Evolutionary conservation across 768 basidiomycete genomes (phyloP).

Genomic region (Suillus subaureus): DNA sequence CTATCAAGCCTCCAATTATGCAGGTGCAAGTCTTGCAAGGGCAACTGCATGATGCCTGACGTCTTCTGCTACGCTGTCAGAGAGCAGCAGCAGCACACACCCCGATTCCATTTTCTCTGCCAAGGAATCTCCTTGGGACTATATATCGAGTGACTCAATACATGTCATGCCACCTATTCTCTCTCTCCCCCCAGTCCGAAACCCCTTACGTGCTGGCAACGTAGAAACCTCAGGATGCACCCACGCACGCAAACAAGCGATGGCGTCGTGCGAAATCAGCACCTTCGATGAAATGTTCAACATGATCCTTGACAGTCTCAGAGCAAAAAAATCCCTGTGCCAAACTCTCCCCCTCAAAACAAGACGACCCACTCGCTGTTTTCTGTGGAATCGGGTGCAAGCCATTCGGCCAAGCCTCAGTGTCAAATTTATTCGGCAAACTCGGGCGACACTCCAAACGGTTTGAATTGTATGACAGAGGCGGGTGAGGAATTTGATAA

Average conservation of each 20-base stretch:
- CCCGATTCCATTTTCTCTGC: constrained; percentile 38
- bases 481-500: constrained; percentile 60
- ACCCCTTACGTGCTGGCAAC: constrained; percentile 15
- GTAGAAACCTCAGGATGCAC: neutral
- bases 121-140: constrained; percentile 49
- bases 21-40: constrained; percentile 5
- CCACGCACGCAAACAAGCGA: constrained; percentile 48
- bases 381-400: constrained; percentile 16
- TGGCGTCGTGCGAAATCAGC: constrained; percentile 67
- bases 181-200: constrained; percentile 24
- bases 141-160: constrained; percentile 50
- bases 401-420: constrained; percentile 19
- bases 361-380: neutral
- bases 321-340: constrained; percentile 30
- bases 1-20: constrained; percentile 14
- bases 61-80: neutral
- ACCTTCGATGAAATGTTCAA: constrained; percentile 77
- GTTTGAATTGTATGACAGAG: constrained; percentile 52
- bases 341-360: constrained; percentile 6
- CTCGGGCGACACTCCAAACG: constrained; percentile 55
- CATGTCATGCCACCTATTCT: constrained; percentile 31
- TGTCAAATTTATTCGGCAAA: constrained; percentile 56
- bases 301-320: constrained; percentile 61
- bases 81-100: constrained; percentile 2
- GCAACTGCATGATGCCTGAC: constrained; percentile 10